Evolutionary conservation across 2,329 filamentous ascomycete species (phyloP).

Genomic region (Aspergillus tamarii): DNA sequence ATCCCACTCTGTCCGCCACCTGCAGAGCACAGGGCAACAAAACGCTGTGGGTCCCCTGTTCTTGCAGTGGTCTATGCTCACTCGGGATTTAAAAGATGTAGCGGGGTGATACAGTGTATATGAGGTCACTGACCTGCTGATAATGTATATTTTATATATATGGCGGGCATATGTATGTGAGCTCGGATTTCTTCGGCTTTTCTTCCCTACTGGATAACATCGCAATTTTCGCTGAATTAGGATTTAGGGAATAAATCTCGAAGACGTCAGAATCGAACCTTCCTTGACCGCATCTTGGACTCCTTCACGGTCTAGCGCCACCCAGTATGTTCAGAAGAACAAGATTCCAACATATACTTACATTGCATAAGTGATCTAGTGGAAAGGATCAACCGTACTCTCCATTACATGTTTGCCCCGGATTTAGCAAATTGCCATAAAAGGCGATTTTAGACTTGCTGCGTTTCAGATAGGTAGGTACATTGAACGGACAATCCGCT

Average conservation of each 20-base stretch:
- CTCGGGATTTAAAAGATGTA: background rate
- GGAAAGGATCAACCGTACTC: background rate
- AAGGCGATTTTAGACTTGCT: background rate
- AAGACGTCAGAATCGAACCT: background rate
- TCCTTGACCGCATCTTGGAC: background rate
- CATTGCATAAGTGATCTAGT: background rate
- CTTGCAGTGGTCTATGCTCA: background rate
- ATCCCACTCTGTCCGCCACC: constrained; percentile 1
- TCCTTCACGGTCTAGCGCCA: background rate
- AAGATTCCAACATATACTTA: background rate
- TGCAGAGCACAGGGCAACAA: background rate
- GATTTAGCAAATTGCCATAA: background rate
- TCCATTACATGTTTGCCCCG: background rate
- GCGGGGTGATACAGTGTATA: background rate
- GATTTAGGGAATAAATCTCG: background rate
- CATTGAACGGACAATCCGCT: background rate
- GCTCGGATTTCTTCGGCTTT: background rate
- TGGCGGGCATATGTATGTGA: background rate
- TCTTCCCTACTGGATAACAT: background rate
- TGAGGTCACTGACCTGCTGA: background rate
- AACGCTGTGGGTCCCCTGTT: background rate
- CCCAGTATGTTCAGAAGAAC: background rate
- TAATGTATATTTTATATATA: background rate
- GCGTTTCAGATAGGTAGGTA: background rate
- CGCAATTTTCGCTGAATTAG: background rate